Base-by-base conservation (phyloP, 148 eudicot genomes). In the Chenopodium album region DNA sequence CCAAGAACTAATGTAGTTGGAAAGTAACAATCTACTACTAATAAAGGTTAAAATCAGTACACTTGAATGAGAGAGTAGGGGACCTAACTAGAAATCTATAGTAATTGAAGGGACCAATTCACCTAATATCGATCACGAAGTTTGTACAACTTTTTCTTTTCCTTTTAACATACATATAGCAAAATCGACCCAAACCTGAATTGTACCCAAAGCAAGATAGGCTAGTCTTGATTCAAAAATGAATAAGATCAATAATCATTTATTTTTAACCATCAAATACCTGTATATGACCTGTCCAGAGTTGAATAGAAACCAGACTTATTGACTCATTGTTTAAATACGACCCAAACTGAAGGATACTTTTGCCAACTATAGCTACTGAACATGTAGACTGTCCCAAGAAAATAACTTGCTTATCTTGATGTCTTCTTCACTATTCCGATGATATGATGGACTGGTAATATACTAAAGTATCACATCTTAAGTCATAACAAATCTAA, bases 1-100 rank as follows among this genome's bases (percentile, higher is more conserved):
- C 76, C 26, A 73, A 73, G 19, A 22, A n/a, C 76, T 46, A 32
- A 73, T 31, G 31, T 47, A 73, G 60, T 73, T 47, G 76, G 8
- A 26, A 71, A 69, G 72, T 69, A 69, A 37, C 50, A 19, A 41
- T 69, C 74, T 41, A 41, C 7, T 41, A 41, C 44, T 4, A 41
- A 41, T 5, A 0, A 41, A 41, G 44, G 44, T 41, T 41, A 5
- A 6, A 41, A 41, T 41, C 44, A 41, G 44, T 41, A 8, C 9
- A n/a, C 14, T 71, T 71, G 26, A 47, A 73, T 73, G 60, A 73
- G 76, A 5, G 23, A n/a, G 22, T 59, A 17, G 76, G 76, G 76
- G 76, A 73, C 76, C 76, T 48, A 73, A 73, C 37, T 26, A 47
- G 32, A 73, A 9, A n/a, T 3, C 23, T 23, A 34, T 34, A 46